phyloP scores from a whole-genome alignment of 768 basidiomycete species.

The Exsudoporus frostii region DNA sequence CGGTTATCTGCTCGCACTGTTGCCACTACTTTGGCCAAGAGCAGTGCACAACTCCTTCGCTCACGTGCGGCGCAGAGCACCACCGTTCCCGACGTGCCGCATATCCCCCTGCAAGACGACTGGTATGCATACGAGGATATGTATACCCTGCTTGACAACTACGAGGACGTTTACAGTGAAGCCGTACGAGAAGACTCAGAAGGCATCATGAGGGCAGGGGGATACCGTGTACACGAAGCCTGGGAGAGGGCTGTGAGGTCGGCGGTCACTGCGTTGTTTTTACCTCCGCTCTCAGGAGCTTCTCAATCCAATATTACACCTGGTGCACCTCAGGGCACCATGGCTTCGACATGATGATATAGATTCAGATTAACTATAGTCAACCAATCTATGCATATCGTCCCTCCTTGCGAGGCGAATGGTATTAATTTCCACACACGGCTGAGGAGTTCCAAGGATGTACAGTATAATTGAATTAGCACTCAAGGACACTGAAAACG shows the following conservation, averaged over 20 bases:
- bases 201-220: conserved; percentile 79
- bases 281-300: conserved; percentile 46
- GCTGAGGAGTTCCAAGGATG: not conserved
- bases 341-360: conserved; percentile 37
- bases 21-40: conserved; percentile 37
- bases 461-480: conserved; percentile 11
- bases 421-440: not conserved
- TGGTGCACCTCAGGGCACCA: conserved; percentile 38
- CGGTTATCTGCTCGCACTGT: conserved; percentile 56
- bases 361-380: not conserved
- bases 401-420: not conserved
- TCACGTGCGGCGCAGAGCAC: conserved; percentile 63
- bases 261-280: conserved; percentile 71
- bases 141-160: conserved; percentile 53
- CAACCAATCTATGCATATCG: not conserved
- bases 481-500: conserved; percentile 48
- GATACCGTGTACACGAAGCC: conserved; percentile 77
- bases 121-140: conserved; percentile 74
- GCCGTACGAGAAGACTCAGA: conserved; percentile 73
- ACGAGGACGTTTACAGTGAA: conserved; percentile 73
- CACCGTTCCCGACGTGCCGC: conserved; percentile 74
- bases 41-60: conserved; percentile 51
- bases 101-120: conserved; percentile 73
- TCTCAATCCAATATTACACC: conserved; percentile 5
- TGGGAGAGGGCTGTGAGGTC: conserved; percentile 79